These are phyloP conservation scores for Pseudogymnoascus sp. DNA, from an alignment of 2,329 filamentous ascomycete species.

Conservation along the genomic window DNA sequence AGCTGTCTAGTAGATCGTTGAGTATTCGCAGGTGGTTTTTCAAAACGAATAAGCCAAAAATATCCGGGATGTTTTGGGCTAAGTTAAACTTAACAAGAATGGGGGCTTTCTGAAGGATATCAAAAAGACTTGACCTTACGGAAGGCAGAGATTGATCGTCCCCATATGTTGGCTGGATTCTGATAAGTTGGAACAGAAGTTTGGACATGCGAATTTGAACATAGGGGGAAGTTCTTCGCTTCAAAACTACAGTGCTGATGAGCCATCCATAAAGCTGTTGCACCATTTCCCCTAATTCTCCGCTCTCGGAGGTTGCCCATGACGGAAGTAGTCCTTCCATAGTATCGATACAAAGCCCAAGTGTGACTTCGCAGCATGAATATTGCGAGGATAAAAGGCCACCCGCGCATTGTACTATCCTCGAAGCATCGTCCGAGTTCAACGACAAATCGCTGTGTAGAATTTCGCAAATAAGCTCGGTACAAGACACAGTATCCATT, in stretches of 20 bases:
- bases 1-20: slow-evolving; percentile 66
- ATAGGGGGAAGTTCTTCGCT: slow-evolving; percentile 58
- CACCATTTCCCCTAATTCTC: slow-evolving; percentile 55
- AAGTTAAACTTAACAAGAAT: slow-evolving; percentile 70
- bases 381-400: slow-evolving; percentile 47
- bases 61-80: slow-evolving; percentile 55
- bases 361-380: slow-evolving; percentile 64
- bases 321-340: slow-evolving; percentile 41
- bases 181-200: slow-evolving; percentile 63
- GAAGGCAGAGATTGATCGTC: slow-evolving; percentile 30
- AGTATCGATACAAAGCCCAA: slow-evolving; percentile 58
- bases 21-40: slow-evolving; percentile 78
- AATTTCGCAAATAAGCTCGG: slow-evolving; percentile 41
- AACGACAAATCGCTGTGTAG: slow-evolving; percentile 46
- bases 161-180: slow-evolving; percentile 58
- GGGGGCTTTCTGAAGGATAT: slow-evolving; percentile 56
- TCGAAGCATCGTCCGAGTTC: slow-evolving; percentile 36
- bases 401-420: slow-evolving; percentile 43
- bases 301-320: slow-evolving; percentile 28
- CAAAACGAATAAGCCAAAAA: slow-evolving; percentile 78
- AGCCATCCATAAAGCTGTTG: slow-evolving; percentile 75
- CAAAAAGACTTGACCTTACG: slow-evolving; percentile 63
- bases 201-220: slow-evolving; percentile 58
- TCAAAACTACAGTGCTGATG: slow-evolving; percentile 55
- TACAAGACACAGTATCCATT: slow-evolving; percentile 46